A percentile compares a stretch with the other conserved stretches of the same genome.
phyloP scores from a whole-genome alignment of 306 rosid genomes.

The Cicer yamashitae region DNA sequence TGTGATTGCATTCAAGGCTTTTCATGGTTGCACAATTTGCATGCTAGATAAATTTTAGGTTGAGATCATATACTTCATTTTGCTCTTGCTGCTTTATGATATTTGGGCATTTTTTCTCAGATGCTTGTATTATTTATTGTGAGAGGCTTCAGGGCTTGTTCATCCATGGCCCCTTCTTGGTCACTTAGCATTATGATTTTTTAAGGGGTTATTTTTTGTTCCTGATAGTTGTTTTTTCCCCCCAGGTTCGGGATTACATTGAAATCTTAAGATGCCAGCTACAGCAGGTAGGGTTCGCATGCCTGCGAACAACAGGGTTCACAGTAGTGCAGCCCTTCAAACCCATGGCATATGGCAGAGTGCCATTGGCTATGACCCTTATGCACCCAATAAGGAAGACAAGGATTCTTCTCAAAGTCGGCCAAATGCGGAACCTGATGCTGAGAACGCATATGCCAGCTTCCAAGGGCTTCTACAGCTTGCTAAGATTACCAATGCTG shows the following conservation, averaged over 20 bases:
- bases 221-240: neutral
- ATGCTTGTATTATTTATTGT: neutral
- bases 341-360: constrained; percentile 98
- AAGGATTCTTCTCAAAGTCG: constrained; percentile 55
- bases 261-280: constrained; percentile 79
- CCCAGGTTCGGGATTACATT: constrained; percentile 38
- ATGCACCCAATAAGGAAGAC: constrained; percentile 90
- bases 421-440: constrained; percentile 66
- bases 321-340: constrained; percentile 97
- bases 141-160: neutral
- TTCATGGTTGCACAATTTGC: neutral
- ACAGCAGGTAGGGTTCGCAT: constrained; percentile 99
- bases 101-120: neutral
- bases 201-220: neutral
- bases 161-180: neutral
- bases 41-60: neutral
- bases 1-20: neutral
- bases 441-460: constrained; percentile 89
- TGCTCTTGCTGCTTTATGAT: neutral
- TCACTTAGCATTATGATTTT: neutral
- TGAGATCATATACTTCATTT: neutral
- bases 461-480: constrained; percentile 95
- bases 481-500: constrained; percentile 83
- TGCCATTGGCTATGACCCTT: constrained; percentile 93
- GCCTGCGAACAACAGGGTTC: constrained; percentile 98